Evolutionary conservation across 306 rosid genomes (phyloP).

Genomic region (Cajanus cajan): DNA sequence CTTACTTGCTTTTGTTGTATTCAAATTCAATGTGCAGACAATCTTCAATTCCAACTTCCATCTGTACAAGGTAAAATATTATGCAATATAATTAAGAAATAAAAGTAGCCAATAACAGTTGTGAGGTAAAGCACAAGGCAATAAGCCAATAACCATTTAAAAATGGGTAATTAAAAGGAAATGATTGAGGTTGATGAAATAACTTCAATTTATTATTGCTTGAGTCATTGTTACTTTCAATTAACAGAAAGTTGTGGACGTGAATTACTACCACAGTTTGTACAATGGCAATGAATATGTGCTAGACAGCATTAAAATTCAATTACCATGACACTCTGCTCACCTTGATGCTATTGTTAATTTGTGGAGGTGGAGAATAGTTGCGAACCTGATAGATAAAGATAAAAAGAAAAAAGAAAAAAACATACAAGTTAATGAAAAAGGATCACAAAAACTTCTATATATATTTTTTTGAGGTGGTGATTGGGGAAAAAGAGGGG

Average conservation of each 20-base stretch:
- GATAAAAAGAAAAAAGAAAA: too few relatives aligned
- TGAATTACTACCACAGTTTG: neutral
- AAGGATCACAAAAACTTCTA: neutral
- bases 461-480: neutral
- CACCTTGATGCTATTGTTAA: slow-evolving; percentile 98
- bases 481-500: neutral
- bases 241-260: neutral
- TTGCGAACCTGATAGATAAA: slow-evolving; percentile 79
- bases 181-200: neutral
- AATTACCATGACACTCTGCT: slow-evolving; percentile 30
- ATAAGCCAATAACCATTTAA: too few relatives aligned
- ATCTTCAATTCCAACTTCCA: slow-evolving; percentile 99
- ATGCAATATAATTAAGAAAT: slow-evolving; percentile 25
- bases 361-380: slow-evolving; percentile 79
- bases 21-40: slow-evolving; percentile 97
- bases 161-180: slow-evolving; percentile 21
- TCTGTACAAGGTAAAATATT: slow-evolving; percentile 50
- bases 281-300: slow-evolving; percentile 6
- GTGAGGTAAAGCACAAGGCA: slow-evolving; percentile 21
- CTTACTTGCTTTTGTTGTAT: slow-evolving; percentile 99
- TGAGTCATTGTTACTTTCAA: neutral
- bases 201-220: neutral
- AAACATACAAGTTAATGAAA: neutral
- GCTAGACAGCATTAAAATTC: slow-evolving; percentile 14
- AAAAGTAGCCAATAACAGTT: slow-evolving; percentile 14